phyloP scores from a whole-genome alignment of 345 rosid genomes.

The Viola odorata region DNA sequence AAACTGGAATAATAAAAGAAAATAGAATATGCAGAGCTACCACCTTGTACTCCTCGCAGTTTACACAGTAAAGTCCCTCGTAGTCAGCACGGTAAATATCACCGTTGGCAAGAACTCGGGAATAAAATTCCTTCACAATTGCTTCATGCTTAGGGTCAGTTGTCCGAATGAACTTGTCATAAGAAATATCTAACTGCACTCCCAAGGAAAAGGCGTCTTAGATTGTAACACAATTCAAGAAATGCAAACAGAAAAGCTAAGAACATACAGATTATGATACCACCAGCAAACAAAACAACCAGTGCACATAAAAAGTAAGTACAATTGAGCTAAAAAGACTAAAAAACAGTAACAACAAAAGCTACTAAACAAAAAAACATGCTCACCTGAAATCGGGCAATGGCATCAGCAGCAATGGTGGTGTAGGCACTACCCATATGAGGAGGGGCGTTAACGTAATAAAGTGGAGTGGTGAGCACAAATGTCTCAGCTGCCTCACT shows the following conservation, averaged over 20 bases:
- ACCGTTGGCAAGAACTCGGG: constrained; percentile 71
- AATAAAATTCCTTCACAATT: constrained; percentile 76
- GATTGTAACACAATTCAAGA: too few relatives aligned
- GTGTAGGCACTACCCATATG: constrained; percentile 99
- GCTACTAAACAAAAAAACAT: too few relatives aligned
- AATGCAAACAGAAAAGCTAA: too few relatives aligned
- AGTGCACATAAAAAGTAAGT: too few relatives aligned
- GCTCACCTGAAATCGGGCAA: constrained; percentile 98
- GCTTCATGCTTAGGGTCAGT: constrained; percentile 86
- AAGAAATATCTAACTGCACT: constrained; percentile 63
- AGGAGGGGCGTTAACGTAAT: constrained; percentile 98
- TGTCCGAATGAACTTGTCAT: constrained; percentile 88
- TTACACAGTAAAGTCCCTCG: constrained; percentile 88
- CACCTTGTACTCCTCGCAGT: constrained; percentile 97
- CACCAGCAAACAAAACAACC: too few relatives aligned
- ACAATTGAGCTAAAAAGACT: too few relatives aligned
- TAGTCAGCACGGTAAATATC: constrained; percentile 90
- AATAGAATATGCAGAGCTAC: constrained; percentile 2
- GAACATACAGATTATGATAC: too few relatives aligned
- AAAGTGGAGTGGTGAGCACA: constrained; percentile 91
- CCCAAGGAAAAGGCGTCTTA: constrained; percentile 9
- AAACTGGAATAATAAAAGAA: constrained; percentile 3
- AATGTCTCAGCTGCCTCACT: constrained; percentile 33
- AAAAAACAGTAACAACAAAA: too few relatives aligned
- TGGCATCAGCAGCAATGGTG: constrained; percentile 92